Evolutionary conservation across 768 basidiomycete species (phyloP), one percentile per base, ranked within the genome.

Genomic region (Clavulina sp.): DNA sequence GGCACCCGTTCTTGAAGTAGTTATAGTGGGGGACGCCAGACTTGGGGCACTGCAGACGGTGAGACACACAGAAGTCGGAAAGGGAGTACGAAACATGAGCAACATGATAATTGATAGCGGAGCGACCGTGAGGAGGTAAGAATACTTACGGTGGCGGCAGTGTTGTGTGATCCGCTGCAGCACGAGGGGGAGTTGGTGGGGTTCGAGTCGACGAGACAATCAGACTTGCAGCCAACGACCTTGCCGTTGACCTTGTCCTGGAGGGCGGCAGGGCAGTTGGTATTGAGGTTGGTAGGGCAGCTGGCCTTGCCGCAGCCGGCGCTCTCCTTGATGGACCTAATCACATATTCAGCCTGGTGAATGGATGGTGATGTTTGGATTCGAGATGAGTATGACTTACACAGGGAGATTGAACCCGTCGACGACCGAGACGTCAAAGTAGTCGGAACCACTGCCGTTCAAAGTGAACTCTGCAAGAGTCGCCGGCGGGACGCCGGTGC

Each of bases 401-500:
- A 53, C 41, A 29, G 55, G 55, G 29, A 56, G 41, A 34, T 56
- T 53, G 49, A 41, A 57, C 5, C 56, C 53, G 41, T 52, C 50
- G 41, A 57, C 56, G 5, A 57, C 26, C 29, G 54, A 54, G 21
- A 57, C 53, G n/a, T n/a, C n/a, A n/a, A n/a, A n/a, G n/a, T n/a
- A n/a, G n/a, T n/a, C n/a, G n/a, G n/a, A n/a, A n/a, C n/a, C n/a
- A n/a, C n/a, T n/a, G n/a, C n/a, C n/a, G n/a, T n/a, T n/a, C n/a
- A n/a, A n/a, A n/a, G n/a, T n/a, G n/a, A n/a, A 57, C 32, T 58
- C 53, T 5, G 48, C 55, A n/a, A 58, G 50, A 1, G 55, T 52
- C 2, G 57, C 59, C 4, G 58, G 60, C 18, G 60, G 57, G 4
- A 61, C 60, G 24, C 59, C 69, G 0, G 69, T 70, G 5, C 69